Percentiles rank a stretch among this genome's conserved stretches.
Evolutionary conservation across 2,329 filamentous ascomycete species (phyloP).

Genomic region (Fusarium torreyae): DNA sequence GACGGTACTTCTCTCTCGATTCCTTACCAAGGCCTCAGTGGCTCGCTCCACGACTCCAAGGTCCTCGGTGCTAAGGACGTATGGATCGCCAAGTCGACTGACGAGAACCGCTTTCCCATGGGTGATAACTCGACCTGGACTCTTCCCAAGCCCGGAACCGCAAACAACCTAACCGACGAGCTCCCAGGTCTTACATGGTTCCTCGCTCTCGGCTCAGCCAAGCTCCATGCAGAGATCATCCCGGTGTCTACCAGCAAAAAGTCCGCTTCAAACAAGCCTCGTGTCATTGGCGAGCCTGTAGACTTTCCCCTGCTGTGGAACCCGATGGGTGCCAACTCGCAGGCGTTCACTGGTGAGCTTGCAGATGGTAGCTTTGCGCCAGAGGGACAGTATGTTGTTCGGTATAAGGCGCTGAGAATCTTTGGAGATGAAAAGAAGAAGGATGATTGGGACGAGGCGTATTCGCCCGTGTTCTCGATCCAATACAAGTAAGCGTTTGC

Average conservation of each 20-base stretch:
- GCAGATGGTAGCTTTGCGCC: constrained; percentile 64
- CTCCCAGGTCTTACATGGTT: constrained; percentile 60
- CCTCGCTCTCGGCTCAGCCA: constrained; percentile 62
- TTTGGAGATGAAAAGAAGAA: constrained; percentile 63
- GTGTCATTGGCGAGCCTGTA: constrained; percentile 61
- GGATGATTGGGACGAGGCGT: constrained; percentile 63
- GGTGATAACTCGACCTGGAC: constrained; percentile 57
- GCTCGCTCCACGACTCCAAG: constrained; percentile 52
- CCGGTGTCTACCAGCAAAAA: constrained; percentile 50
- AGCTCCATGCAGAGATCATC: constrained; percentile 62
- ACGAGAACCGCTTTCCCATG: constrained; percentile 49
- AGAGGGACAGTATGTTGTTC: constrained; percentile 65
- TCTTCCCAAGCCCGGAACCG: constrained; percentile 59
- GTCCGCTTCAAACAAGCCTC: constrained; percentile 50
- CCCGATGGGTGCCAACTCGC: constrained; percentile 45
- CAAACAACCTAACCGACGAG: constrained; percentile 47
- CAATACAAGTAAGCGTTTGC: constrained; percentile 53
- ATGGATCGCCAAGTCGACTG: constrained; percentile 54
- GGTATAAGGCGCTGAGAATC: constrained; percentile 64
- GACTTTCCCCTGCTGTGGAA: constrained; percentile 58
- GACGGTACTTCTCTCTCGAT: constrained; percentile 57
- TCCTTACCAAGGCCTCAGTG: constrained; percentile 60
- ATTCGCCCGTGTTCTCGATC: constrained; percentile 62
- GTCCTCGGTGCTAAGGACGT: constrained; percentile 47
- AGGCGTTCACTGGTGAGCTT: constrained; percentile 64